Base-by-base conservation (phyloP, 768 basidiomycete species). In the Psilocybe subaeruginosa region DNA sequence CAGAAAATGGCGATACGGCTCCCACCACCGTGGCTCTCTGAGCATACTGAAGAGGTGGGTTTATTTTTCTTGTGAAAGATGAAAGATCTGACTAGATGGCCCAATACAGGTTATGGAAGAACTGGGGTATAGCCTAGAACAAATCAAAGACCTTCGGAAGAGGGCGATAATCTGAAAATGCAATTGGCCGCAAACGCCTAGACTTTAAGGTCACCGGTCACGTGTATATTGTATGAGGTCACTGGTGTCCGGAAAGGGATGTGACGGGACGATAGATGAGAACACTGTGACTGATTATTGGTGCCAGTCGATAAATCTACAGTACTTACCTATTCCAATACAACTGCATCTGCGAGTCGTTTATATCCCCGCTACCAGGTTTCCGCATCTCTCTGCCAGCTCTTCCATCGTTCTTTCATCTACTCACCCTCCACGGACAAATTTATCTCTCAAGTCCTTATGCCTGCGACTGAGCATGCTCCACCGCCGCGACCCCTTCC, bases 21-120 rank as follows among this genome's bases (percentile, higher is more conserved):
- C 59, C 84, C 92, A n/a, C 93, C 93, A 9, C 93, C 93, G n/a
- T 94, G 87, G 82, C 79, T 93, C 23, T 92, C 91, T 55, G 85
- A 95, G 66, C 93, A 95, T 73, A 95, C 93, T 12, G 78, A 76
- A 3, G 90, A 93, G 85, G 90, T 89, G 57, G 41, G 54, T 72
- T 66, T 41, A 31, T 35, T 52, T 41, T 48, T 29, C 47, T 35
- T 23, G 51, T 53, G 47, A 16, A 11, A 17, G 59, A 43, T 35
- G 37, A 50, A 31, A 46, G 49, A 50, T 17, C 41, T 63, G 53
- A 61, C 62, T 39, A 50, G 11, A 56, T 58, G 33, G 54, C 59
- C 56, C 50, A 61, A 56, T 56, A 43, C 55, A 87, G 80, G 78
- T 82, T 46, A 66, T 82, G 72, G 58, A 66, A 49, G 76, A 77